These are phyloP conservation scores for Solanum arcanum DNA, from an alignment of 257 asterid species.

Conservation along the genomic window DNA sequence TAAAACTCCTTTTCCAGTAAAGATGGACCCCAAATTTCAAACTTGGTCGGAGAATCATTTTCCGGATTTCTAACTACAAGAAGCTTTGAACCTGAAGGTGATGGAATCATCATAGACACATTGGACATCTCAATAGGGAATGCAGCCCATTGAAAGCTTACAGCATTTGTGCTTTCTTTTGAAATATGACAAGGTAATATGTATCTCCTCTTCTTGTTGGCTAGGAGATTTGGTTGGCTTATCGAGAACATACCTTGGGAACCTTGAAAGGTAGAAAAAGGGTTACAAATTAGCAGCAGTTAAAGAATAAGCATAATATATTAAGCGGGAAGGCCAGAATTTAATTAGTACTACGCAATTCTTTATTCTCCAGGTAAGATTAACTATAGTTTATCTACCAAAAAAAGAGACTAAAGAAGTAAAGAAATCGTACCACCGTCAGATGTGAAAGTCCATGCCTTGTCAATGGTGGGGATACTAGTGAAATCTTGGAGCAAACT, in stretches of 20 bases:
- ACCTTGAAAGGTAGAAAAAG: slow-evolving; percentile 15
- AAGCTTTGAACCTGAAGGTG: slow-evolving; percentile 89
- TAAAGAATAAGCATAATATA: background rate
- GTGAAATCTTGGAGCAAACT: slow-evolving; percentile 64
- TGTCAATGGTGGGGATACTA: slow-evolving; percentile 67
- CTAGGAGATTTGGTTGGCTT: slow-evolving; percentile 69
- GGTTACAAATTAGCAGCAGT: background rate
- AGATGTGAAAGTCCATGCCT: slow-evolving; percentile 81
- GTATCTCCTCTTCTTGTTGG: slow-evolving; percentile 68
- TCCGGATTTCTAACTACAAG: slow-evolving; percentile 67
- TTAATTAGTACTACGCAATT: background rate
- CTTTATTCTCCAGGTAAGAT: background rate
- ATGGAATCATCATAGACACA: slow-evolving; percentile 65
- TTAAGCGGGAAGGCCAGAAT: background rate
- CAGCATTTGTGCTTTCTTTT: slow-evolving; percentile 23
- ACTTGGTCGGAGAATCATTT: slow-evolving; percentile 75
- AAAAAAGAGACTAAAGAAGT: background rate
- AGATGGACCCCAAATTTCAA: slow-evolving; percentile 83
- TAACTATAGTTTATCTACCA: background rate
- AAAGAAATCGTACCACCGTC: slow-evolving; percentile 29
- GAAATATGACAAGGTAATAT: slow-evolving; percentile 55
- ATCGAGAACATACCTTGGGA: slow-evolving; percentile 65
- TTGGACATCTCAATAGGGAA: slow-evolving; percentile 77
- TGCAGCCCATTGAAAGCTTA: slow-evolving; percentile 76
- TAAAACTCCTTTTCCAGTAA: slow-evolving; percentile 59